A percentile compares a stretch with the other conserved stretches of the same genome.
Evolutionary conservation across 1,284 basidiomycete genomes (phyloP).

Genomic region (Puccinia brachypodii): DNA sequence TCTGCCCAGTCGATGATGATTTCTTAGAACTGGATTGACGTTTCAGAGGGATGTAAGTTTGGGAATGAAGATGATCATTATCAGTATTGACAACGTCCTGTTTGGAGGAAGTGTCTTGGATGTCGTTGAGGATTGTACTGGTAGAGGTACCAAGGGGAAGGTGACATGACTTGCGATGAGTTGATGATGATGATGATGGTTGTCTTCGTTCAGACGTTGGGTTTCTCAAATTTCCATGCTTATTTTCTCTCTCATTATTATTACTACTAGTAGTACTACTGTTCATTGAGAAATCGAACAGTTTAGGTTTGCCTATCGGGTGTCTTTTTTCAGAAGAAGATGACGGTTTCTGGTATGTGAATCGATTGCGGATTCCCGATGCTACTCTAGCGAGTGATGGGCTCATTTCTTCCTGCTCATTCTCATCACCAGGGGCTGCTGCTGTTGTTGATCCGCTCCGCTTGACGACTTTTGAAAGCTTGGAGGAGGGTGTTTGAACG

Average conservation of each 20-base stretch:
- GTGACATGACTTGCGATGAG: neutral
- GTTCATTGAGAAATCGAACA: slow-evolving; percentile 24
- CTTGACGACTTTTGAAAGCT: neutral
- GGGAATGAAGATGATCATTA: too few relatives aligned
- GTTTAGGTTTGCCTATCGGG: neutral
- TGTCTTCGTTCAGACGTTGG: neutral
- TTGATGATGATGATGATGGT: too few relatives aligned
- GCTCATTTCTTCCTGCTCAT: slow-evolving; percentile 28
- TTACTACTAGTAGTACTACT: too few relatives aligned
- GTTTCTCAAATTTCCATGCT: neutral
- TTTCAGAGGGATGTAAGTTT: neutral
- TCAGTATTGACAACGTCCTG: neutral
- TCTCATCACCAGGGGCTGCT: neutral
- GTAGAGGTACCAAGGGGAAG: neutral
- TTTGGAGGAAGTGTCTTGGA: neutral
- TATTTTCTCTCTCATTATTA: neutral
- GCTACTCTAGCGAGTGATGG: slow-evolving; percentile 39
- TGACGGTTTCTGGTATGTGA: slow-evolving; percentile 20
- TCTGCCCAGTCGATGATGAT: neutral
- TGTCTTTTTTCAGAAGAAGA: neutral
- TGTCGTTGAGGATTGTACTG: neutral
- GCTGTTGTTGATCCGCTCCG: neutral
- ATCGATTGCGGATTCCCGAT: slow-evolving; percentile 28
- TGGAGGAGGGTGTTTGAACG: slow-evolving; percentile 7
- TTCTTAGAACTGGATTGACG: neutral